Evolutionary conservation across 2,329 filamentous ascomycete species (phyloP).

Genomic region (Elsinoe perseae): DNA sequence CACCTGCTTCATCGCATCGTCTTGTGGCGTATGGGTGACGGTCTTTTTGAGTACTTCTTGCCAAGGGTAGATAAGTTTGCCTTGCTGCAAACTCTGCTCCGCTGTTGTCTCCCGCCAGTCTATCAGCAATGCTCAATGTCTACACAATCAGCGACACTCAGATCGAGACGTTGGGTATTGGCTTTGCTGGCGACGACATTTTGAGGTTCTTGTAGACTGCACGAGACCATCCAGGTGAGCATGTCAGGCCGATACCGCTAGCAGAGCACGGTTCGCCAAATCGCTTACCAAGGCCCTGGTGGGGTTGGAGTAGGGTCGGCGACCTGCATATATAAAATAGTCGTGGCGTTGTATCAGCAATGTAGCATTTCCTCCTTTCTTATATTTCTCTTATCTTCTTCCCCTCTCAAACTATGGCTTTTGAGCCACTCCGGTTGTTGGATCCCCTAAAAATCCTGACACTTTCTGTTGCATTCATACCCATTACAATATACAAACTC

Average conservation of each 20-base stretch:
- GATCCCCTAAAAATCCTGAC: constrained; percentile 42
- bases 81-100: too few species aligned
- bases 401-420: neutral
- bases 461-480: constrained; percentile 44
- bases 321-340: neutral
- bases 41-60: too few species aligned
- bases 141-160: too few species aligned
- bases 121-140: too few species aligned
- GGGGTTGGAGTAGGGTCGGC: neutral
- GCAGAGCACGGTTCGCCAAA: neutral
- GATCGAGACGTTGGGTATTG: too few species aligned
- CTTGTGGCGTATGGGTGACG: too few species aligned
- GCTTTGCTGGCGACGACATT: too few species aligned
- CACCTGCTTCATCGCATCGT: too few species aligned
- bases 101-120: too few species aligned
- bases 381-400: neutral
- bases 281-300: neutral
- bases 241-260: neutral
- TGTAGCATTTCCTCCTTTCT: neutral
- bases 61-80: too few species aligned
- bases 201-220: too few species aligned
- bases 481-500: constrained; percentile 43
- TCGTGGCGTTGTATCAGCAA: neutral
- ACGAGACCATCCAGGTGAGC: neutral
- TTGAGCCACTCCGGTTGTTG: constrained; percentile 25